Evolutionary conservation across 257 asterid genomes (phyloP), one percentile per base, ranked within the genome.

Genomic region (Capsicum chinense): DNA sequence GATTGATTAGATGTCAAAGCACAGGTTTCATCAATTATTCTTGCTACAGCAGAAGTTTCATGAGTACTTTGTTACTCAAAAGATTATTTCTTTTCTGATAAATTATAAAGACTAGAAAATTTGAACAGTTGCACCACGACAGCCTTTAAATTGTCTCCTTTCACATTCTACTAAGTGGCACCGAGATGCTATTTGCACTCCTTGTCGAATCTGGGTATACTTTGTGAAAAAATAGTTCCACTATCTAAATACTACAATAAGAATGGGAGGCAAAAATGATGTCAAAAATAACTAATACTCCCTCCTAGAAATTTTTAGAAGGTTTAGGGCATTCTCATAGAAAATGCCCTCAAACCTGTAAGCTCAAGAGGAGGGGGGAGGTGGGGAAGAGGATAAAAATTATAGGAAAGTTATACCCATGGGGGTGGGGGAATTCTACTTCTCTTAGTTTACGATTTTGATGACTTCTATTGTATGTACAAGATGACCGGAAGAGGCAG

Each of bases 311-410:
- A 91, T 56, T 90, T 93, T 94, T 89, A 96, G 89, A 90, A 85
- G 90, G 88, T 92, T 94, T 73, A 92, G 90, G 86, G 93, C 98
- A 86, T 94, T 94, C 83, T 96, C 98, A 52, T 96, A 96, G 85
- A 96, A 98, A 19, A 94, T 1, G 5, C 99, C 98, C 90, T 94
- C 98, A 50, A 86, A 93, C 87, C 99, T 94, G 93, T 47, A 86
- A 79, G 73, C 79, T 85, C 83, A 83, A 82, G 54, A 64, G 33
- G 33, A 26, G 33, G 33, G 33, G 33, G 33, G 33, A 26, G 33
- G 33, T 26, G 33, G 33, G 33, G 33, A 63, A 26, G 81, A 78
- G 9, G 64, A 50, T 33, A 13, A 74, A 21, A 74, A 74, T 13
- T 26, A 26, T 26, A 26, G 33, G 33, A 26, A 26, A 26, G 33